Evolutionary conservation across 768 basidiomycete species (phyloP).

Genomic region (Kwoniella dendrophila): DNA sequence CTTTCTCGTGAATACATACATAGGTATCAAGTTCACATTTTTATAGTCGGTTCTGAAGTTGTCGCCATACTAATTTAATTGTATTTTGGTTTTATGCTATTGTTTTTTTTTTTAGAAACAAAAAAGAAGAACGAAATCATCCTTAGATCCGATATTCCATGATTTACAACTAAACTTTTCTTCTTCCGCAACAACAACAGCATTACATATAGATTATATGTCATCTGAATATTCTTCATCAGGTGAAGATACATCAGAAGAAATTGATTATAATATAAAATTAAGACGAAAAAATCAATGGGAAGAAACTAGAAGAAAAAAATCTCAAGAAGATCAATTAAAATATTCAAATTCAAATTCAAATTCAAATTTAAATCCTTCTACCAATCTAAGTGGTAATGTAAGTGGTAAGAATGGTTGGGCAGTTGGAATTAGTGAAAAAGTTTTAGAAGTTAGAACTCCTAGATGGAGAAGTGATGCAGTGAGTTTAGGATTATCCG

Average conservation of each 20-base stretch:
- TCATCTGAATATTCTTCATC: constrained; percentile 54
- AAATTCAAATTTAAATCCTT: too few species aligned
- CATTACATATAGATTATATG: constrained; percentile 53
- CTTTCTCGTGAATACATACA: too few species aligned
- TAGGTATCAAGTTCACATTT: too few species aligned
- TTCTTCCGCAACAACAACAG: constrained; percentile 29
- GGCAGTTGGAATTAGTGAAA: constrained; percentile 38
- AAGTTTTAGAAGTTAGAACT: constrained; percentile 53
- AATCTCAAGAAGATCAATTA: not conserved
- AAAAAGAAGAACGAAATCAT: constrained; percentile 43
- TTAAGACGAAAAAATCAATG: not conserved
- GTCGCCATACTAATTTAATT: too few species aligned
- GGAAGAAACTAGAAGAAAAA: not conserved
- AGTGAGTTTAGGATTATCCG: constrained; percentile 20
- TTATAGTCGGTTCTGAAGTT: too few species aligned
- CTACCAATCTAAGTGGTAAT: too few species aligned
- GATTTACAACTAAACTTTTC: too few species aligned
- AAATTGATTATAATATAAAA: not conserved
- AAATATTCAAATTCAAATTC: too few species aligned
- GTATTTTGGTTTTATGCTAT: too few species aligned
- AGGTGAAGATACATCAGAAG: constrained; percentile 32
- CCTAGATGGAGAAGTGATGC: constrained; percentile 48
- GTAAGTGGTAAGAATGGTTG: constrained; percentile 33
- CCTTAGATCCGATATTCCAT: constrained; percentile 27
- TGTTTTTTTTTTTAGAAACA: constrained; percentile 50